Base-by-base conservation (phyloP, 306 rosid genomes). In the Cucurbita maxima region DNA sequence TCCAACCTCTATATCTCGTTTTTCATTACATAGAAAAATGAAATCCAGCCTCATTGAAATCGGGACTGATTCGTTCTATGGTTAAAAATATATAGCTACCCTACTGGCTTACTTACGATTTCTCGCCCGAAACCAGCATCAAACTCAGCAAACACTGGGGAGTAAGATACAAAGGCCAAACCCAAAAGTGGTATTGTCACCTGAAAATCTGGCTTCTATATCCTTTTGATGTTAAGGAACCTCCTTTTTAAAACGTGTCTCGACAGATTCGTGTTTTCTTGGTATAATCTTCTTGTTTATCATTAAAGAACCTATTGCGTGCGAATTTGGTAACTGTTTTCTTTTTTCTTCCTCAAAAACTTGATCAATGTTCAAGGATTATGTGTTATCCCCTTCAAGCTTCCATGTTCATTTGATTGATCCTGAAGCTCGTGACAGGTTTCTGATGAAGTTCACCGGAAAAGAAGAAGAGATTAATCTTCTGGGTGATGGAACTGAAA, bases 401-500 rank as follows among this genome's bases (percentile, higher is more conserved):
- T 44, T 44, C 50, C 37, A 0, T 20, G 16, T 25, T 67, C 5
- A 3, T 25, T 50, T 47, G 58, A 50, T 50, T 10, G 10, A 50
- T 7, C 57, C 15, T 69, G 50, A 69, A 48, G 74, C 74, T 71
- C 13, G 40, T 48, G 41, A 70, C 84, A 93, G 98, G 98, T 86
- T 88, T 83, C 98, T 93, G 55, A 72, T 93, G 6, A 86, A 80
- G 77, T 88, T 93, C 58, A 87, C 86, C 2, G 98, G 97, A 60
- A 85, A 83, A 77, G 96, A 87, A 62, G 83, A 86, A 80, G 96
- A 93, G 79, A 79, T 93, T 74, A 88, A 93, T 86, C 96, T 93
- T 75, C 82, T 87, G 79, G 98, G 97, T 37, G 96, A 93, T 79
- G 98, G 97, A 37, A 86, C 92, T 10, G 98, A 83, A 83, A 93